These are phyloP conservation scores for Rosa persica DNA, from an alignment of 306 rosid species.

Conservation along the genomic window DNA sequence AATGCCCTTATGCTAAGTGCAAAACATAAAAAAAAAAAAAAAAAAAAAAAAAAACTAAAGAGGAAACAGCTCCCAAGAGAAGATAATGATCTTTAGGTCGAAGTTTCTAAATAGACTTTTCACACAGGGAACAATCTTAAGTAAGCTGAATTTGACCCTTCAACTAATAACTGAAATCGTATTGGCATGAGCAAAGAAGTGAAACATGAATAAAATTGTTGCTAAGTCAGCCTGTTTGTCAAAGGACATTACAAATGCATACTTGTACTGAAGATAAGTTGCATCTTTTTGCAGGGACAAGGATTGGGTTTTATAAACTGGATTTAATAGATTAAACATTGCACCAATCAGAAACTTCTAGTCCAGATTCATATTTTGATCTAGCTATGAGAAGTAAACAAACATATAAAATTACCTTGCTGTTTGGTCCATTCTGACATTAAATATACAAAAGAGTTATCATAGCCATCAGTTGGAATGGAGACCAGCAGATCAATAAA, in stretches of 20 bases:
- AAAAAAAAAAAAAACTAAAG: not conserved
- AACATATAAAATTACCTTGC: conserved; percentile 58
- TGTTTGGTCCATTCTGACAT: conserved; percentile 94
- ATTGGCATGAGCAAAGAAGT: not conserved
- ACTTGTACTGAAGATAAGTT: conserved; percentile 4
- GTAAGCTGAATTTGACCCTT: conserved; percentile 1
- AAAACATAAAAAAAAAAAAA: not conserved
- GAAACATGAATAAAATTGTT: not conserved
- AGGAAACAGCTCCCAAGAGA: not conserved
- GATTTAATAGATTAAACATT: not conserved
- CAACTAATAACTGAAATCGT: not conserved
- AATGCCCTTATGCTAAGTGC: not conserved
- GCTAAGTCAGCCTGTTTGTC: not conserved
- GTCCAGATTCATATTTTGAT: not conserved
- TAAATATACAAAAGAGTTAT: conserved; percentile 68
- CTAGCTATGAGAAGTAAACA: not conserved
- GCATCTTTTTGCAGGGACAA: conserved; percentile 1
- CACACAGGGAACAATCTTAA: not conserved
- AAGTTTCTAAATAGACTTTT: not conserved
- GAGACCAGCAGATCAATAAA: conserved; percentile 78
- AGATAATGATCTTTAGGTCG: not conserved
- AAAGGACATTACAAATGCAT: not conserved
- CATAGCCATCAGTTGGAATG: conserved; percentile 71
- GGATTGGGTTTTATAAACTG: not conserved
- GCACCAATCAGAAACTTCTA: conserved; percentile 4